Base-by-base conservation (phyloP, 164 flowering plant genomes). In the Paratinospora sagittata region DNA sequence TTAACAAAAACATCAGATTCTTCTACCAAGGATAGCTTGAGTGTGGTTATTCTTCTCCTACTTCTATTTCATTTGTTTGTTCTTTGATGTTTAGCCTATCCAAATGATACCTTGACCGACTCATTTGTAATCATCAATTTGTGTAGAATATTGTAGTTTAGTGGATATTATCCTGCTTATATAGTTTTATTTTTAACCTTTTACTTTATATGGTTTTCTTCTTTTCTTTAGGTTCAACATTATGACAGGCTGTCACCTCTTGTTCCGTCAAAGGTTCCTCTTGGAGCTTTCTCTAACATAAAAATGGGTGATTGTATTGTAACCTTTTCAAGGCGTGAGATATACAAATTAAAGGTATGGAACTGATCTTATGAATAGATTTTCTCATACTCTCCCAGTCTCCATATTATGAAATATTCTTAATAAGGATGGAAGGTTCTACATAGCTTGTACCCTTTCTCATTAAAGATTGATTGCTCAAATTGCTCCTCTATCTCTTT, bases 191-290 rank as follows among this genome's bases (percentile, higher is more conserved):
- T 12, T 55, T 49, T 58, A 23, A 43, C 19, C 37, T 30, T 30
- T 30, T 30, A 63, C 65, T 14, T 60, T 36, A 63, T 27, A 12
- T 66, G 41, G 45, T 67, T 69, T 52, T 57, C 37, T 63, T 13
- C 58, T 47, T 43, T 73, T 73, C 19, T 33, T 60, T 55, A 93
- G 98, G 88, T 93, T 60, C 86, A 89, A 58, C 69, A 72, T 65
- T 94, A 94, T 82, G 95, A 94, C 69, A 86, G 98, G 80, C 90
- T 94, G 67, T 88, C 86, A 63, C 97, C 98, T 55, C 81, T 94
- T 47, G 82, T 90, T 75, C 91, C 95, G 63, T 74, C 78, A 80
- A 79, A 82, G 70, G 78, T 70, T 72, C 91, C 97, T 63, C 89
- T 94, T 72, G 85, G 89, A 69, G 81, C 90, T 11, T 90, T 85